Conservation (phyloP, 441 rosid genomes). For the Raphanus hybrid region DNA sequence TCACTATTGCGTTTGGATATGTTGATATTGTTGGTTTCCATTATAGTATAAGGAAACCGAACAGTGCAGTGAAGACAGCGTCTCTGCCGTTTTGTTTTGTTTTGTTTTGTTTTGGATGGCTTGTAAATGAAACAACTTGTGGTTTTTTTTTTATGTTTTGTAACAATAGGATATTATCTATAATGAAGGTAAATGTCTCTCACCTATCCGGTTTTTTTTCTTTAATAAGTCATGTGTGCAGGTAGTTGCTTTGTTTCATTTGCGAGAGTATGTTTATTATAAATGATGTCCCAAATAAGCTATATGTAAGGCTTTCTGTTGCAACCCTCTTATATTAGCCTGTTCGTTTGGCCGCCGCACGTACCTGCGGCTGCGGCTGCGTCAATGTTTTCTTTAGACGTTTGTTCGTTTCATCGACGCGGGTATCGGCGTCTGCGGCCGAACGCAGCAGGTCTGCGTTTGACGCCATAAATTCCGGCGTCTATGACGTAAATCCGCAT, state of each 20-base stretch:
- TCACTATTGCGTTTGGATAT: constrained; percentile 23
- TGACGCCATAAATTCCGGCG: no score
- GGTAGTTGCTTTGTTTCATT: not conserved
- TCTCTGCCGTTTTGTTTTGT: not conserved
- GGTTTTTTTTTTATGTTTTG: not conserved
- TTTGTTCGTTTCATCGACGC: no score
- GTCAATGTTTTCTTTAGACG: no score
- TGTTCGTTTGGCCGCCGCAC: no score
- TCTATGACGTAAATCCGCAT: no score
- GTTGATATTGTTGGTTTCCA: constrained; percentile 15
- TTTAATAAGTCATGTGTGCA: not conserved
- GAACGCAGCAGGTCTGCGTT: no score
- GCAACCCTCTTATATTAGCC: no score
- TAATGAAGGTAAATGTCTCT: not conserved
- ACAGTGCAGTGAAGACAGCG: constrained; percentile 10
- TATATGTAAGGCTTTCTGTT: no score
- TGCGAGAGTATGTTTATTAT: not conserved
- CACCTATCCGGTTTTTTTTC: not conserved
- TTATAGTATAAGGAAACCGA: constrained; percentile 18
- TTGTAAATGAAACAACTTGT: not conserved
- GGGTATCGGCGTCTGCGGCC: no score
- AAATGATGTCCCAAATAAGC: no score
- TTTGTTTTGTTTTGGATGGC: not conserved
- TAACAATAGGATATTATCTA: not conserved
- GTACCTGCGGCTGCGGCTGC: no score